phyloP scores from a whole-genome alignment of 495 filamentous ascomycete genomes.

The Neurospora sp. region DNA sequence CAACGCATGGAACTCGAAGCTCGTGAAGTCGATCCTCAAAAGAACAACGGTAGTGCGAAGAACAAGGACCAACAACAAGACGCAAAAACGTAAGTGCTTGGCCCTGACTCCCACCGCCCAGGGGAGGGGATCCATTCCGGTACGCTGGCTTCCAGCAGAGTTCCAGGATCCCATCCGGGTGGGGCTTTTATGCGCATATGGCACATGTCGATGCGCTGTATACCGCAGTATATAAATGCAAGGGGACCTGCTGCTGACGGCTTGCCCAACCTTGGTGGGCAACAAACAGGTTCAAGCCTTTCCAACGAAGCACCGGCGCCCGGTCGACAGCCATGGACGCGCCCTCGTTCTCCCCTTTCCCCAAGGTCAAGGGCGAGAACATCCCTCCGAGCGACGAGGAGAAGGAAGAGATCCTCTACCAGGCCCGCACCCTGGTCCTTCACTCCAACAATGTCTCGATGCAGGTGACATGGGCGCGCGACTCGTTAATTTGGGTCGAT shows the following conservation, averaged over 20 bases:
- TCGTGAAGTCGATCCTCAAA: conserved; percentile 32
- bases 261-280: conserved; percentile 9
- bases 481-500: conserved; percentile 82
- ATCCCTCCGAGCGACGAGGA: conserved; percentile 93
- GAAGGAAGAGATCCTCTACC: conserved; percentile 76
- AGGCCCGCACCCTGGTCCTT: conserved; percentile 70
- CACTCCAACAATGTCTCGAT: conserved; percentile 93
- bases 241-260: conserved; percentile 12
- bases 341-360: conserved; percentile 86
- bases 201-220: background rate
- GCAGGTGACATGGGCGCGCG: conserved; percentile 94
- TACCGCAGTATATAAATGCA: background rate
- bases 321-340: conserved; percentile 35
- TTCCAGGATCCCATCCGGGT: background rate
- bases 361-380: conserved; percentile 74
- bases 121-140: background rate
- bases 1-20: conserved; percentile 81
- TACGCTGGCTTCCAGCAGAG: background rate
- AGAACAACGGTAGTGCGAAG: conserved; percentile 23
- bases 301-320: conserved; percentile 21
- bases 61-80: conserved; percentile 6
- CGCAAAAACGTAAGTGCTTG: conserved; percentile 16
- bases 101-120: background rate
- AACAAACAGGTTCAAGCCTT: conserved; percentile 36
- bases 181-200: background rate